These are phyloP conservation scores for Penicillium oxalicum DNA, from an alignment of 2,329 filamentous ascomycete species.

Conservation along the genomic window DNA sequence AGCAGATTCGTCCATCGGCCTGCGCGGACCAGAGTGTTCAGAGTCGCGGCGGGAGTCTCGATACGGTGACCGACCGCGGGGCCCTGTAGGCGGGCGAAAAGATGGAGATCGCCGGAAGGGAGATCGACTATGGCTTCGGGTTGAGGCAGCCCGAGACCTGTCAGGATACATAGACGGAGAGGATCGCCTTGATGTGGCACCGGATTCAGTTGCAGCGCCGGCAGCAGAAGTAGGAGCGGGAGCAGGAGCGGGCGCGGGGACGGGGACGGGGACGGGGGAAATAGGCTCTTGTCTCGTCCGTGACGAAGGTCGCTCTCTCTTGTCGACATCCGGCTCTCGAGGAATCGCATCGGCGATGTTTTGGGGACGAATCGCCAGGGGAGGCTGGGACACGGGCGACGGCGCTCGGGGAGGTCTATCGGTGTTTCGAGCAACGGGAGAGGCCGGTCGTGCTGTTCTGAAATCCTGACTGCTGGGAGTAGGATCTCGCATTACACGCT, in stretches of 20 bases:
- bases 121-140: conserved; percentile 27
- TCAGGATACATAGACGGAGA: conserved; percentile 56
- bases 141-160: conserved; percentile 40
- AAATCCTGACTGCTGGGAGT: conserved; percentile 31
- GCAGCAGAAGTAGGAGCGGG: conserved; percentile 46
- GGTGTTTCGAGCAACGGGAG: conserved; percentile 24
- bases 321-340: conserved; percentile 44
- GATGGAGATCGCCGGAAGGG: conserved; percentile 20
- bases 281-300: conserved; percentile 34
- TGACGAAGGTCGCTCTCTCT: conserved; percentile 50
- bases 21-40: background rate
- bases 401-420: conserved; percentile 25
- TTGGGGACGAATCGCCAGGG: conserved; percentile 44
- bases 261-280: conserved; percentile 35
- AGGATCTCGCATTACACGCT: conserved; percentile 29
- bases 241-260: conserved; percentile 30
- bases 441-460: conserved; percentile 31
- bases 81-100: conserved; percentile 17
- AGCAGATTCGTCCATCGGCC: background rate
- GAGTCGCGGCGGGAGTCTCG: conserved; percentile 12
- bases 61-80: conserved; percentile 13
- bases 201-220: conserved; percentile 10
- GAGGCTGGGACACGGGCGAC: conserved; percentile 22
- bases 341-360: conserved; percentile 50
- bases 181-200: conserved; percentile 54